These are phyloP conservation scores for Trichoderma harzianum DNA, from an alignment of 2,329 filamentous ascomycete genomes.

Conservation along the genomic window DNA sequence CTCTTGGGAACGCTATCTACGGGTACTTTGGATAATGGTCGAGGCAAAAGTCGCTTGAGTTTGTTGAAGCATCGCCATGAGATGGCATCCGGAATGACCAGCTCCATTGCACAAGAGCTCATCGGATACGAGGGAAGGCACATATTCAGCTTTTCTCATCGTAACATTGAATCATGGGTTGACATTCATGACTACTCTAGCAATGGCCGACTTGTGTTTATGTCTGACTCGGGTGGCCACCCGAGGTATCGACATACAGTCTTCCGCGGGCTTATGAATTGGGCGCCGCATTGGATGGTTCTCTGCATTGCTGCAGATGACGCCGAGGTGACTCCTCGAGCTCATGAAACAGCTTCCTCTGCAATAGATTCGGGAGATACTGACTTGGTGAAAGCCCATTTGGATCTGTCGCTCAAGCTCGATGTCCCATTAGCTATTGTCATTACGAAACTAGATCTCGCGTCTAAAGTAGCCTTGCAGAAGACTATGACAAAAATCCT, in stretches of 20 bases:
- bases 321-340: constrained; percentile 42
- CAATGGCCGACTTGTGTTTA: constrained; percentile 73
- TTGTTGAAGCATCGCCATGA: constrained; percentile 92
- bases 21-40: constrained; percentile 83
- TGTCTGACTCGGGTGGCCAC: constrained; percentile 90
- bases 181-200: constrained; percentile 83
- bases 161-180: constrained; percentile 87
- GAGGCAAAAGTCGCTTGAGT: constrained; percentile 84
- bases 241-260: constrained; percentile 86
- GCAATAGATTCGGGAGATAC: constrained; percentile 43
- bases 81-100: constrained; percentile 85
- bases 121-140: constrained; percentile 68
- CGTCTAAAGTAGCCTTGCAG: constrained; percentile 67
- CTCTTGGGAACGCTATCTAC: constrained; percentile 85
- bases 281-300: constrained; percentile 91
- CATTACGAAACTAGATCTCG: constrained; percentile 88
- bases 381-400: constrained; percentile 73
- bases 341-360: neutral
- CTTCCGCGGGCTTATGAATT: constrained; percentile 84
- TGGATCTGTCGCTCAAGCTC: constrained; percentile 81
- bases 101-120: constrained; percentile 89
- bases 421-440: constrained; percentile 74
- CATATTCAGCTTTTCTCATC: constrained; percentile 80
- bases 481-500: constrained; percentile 70
- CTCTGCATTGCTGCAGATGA: constrained; percentile 84